Base-by-base conservation (phyloP, 768 basidiomycete genomes). In the Phylloporus scabripes region DNA sequence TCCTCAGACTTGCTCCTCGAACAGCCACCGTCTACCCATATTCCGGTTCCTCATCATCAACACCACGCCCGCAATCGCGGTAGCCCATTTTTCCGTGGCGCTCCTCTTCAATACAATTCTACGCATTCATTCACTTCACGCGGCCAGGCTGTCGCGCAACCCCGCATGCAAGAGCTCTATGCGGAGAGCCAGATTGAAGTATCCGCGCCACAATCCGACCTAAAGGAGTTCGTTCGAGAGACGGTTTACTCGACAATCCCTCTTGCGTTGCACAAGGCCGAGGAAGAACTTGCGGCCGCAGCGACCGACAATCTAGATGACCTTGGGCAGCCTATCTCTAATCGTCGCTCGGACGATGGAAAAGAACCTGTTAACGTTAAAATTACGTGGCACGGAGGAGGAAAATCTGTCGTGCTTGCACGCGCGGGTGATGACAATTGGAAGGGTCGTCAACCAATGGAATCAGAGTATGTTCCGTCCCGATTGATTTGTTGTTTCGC, bases 381-480 rank as follows among this genome's bases (percentile, higher is more conserved):
- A 58, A 81, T 89, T 49, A 71, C 72, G 6, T 90, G 87, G 87
- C 70, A 67, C 41, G 83, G 82, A 18, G 79, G 78, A 3, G 85
- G 81, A 4, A 79, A 73, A 53, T 71, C 74, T 14, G 85, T 90
- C 12, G 58, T 74, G n/a, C 74, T 90, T 21, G 81, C 83, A 3
- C 74, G 86, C 47, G 85, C 86, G 6, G 84, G 84, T 4, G 83
- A 89, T 58, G 77, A 83, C 46, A 79, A 85, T 50, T 89, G 85
- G 87, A 82, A 83, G 54, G 85, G 85, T 14, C 72, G 83, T 10
- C 76, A 76, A 32, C 62, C 64, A 18, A 85, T 88, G 86, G 73
- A 78, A 49, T 72, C 72, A 58, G 81, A 83, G 83, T 83, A 53
- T 52, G 83, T 73, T 37, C 20, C 48, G 14, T 49, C 12, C 51